Evolutionary conservation across 495 filamentous ascomycete species (phyloP), one percentile per base, ranked within the genome.

Genomic region (Friedmanniomyces simplex): DNA sequence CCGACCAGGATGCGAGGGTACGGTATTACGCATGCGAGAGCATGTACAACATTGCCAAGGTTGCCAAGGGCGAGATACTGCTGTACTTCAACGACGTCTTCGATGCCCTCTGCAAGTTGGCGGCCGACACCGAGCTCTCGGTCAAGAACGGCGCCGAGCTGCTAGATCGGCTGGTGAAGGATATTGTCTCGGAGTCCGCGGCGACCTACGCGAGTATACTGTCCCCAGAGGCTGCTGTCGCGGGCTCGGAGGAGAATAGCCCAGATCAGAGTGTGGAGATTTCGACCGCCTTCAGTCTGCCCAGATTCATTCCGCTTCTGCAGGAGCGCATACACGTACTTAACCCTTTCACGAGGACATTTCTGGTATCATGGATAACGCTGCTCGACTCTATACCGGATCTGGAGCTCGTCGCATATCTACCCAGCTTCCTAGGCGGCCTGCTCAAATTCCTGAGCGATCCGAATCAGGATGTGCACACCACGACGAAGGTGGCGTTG

Each of bases 1-100:
- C 85, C 21, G 94, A 99, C 64, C 93, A 97, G 75, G 94, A 99
- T 84, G 94, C 94, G 21, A 79, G 94, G 51, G 94, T 99, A 18
- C 83, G 94, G 53, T 99, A 99, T 69, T 99, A 99, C 71, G 94
- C 94, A 47, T 99, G 94, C 73, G 94, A 99, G 78, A 93, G 90
- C 72, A 99, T 99, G 94, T 99, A 99, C 70, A 99, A 99, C 66
- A 97, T 99, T 66, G 90, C 94, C 60, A 98, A 98, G 74, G 93
- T 97, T 10, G 93, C 94, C 22, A 99, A 99, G 69, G 94, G 94
- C 45, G 94, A 99, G 69, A 93, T 95, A 30, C 69, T 97, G 59
- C 78, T 90, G 21, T 97, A 95, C 73, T 99, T 96, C 73, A 97
- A 99, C 68, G 84, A 96, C 51, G 91, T 97, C 43, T 99, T 99